These are phyloP conservation scores for Suhomyces bribrorum DNA, from an alignment of 1,139 yeast species.

Conservation along the genomic window DNA sequence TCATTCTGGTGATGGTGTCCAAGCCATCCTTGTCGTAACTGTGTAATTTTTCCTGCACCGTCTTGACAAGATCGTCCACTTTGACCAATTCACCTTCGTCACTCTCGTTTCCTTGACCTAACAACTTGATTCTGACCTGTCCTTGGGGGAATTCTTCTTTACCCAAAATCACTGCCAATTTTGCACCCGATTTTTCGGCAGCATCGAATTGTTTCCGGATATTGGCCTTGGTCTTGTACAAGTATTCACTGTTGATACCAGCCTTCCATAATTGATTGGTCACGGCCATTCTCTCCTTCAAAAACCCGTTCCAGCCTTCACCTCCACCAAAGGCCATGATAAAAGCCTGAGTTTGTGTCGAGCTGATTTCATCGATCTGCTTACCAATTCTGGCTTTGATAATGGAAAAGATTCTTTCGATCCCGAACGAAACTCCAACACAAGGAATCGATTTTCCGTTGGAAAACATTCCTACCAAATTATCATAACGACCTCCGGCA, in stretches of 20 bases:
- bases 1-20: slow-evolving; percentile 59
- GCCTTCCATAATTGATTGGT: slow-evolving; percentile 82
- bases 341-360: slow-evolving; percentile 87
- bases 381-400: slow-evolving; percentile 71
- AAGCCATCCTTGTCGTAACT: slow-evolving; percentile 47
- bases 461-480: slow-evolving; percentile 94
- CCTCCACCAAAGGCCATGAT: slow-evolving; percentile 99
- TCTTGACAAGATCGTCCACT: slow-evolving; percentile 56
- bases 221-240: slow-evolving; percentile 90
- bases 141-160: slow-evolving; percentile 89
- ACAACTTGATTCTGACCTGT: slow-evolving; percentile 75
- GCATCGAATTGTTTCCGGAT: slow-evolving; percentile 96
- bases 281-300: slow-evolving; percentile 86
- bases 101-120: slow-evolving; percentile 86
- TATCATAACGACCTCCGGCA: slow-evolving; percentile 98
- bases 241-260: slow-evolving; percentile 86
- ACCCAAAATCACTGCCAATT: slow-evolving; percentile 88
- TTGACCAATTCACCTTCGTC: slow-evolving; percentile 83
- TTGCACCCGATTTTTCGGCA: slow-evolving; percentile 92
- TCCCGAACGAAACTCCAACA: slow-evolving; percentile 95
- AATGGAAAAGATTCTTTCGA: slow-evolving; percentile 88
- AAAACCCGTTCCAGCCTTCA: slow-evolving; percentile 89
- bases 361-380: slow-evolving; percentile 60
- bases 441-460: slow-evolving; percentile 93
- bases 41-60: slow-evolving; percentile 56